A percentile compares a stretch with the other conserved stretches of the same genome.
These are phyloP conservation scores for Fistulifera pelliculosa DNA, from an alignment of 108 stramenopile genomes.

Conservation along the genomic window DNA sequence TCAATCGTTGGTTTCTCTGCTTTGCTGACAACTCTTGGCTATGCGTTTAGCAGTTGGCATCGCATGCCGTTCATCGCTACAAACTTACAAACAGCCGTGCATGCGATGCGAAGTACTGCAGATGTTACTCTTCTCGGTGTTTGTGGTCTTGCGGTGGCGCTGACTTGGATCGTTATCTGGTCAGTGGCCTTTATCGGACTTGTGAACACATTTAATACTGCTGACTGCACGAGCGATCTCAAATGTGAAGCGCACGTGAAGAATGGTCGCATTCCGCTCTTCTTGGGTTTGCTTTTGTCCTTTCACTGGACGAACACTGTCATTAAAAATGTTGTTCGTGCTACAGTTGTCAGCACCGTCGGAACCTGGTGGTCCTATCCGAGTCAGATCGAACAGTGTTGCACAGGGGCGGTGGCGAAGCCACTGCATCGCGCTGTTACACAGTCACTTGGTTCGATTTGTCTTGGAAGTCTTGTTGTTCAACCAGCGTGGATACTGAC, in stretches of 20 bases:
- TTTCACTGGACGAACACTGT: constrained; percentile 66
- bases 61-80: constrained; percentile 75
- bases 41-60: constrained; percentile 50
- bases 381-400: no score
- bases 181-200: constrained; percentile 53
- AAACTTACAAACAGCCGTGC: constrained; percentile 56
- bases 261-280: constrained; percentile 4
- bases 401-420: constrained; percentile 33
- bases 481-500: constrained; percentile 5
- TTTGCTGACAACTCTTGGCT: constrained; percentile 34
- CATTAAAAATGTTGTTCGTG: constrained; percentile 73
- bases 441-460: constrained; percentile 74
- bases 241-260: constrained; percentile 18
- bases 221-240: constrained; percentile 16
- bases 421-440: constrained; percentile 50
- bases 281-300: constrained; percentile 33
- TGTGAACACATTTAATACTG: constrained; percentile 34
- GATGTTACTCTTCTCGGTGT: constrained; percentile 47
- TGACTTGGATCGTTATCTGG: constrained; percentile 53
- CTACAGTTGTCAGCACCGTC: constrained; percentile 64
- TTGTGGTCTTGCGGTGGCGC: constrained; percentile 17
- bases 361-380: constrained; percentile 79
- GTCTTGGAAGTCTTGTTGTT: constrained; percentile 68
- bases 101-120: constrained; percentile 34
- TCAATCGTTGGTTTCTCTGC: constrained; percentile 19